These are phyloP conservation scores for Brassica rapa DNA, from an alignment of 345 rosid species.

Conservation along the genomic window DNA sequence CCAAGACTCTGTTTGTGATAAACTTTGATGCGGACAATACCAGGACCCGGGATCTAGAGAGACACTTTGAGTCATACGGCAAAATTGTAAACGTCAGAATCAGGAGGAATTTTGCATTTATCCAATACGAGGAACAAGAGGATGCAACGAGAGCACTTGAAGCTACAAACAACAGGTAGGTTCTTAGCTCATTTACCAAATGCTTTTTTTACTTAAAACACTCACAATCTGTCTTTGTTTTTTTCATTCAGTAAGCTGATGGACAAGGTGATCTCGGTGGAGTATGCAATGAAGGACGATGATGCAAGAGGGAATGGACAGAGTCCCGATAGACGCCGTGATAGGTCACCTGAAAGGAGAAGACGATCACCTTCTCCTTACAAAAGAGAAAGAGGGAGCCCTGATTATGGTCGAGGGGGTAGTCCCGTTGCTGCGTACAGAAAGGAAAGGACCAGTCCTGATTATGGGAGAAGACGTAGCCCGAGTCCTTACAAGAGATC, in stretches of 20 bases:
- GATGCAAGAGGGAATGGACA: conserved; percentile 70
- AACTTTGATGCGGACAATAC: conserved; percentile 89
- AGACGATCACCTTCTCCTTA: conserved; percentile 81
- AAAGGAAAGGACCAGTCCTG: conserved; percentile 75
- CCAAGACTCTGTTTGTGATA: conserved; percentile 91
- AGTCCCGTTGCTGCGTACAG: conserved; percentile 58
- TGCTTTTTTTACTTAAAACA: neutral
- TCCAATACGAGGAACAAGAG: conserved; percentile 82
- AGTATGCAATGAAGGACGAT: conserved; percentile 90
- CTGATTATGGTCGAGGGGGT: conserved; percentile 84
- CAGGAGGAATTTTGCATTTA: conserved; percentile 94
- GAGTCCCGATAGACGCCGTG: conserved; percentile 75
- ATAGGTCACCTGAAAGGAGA: conserved; percentile 77
- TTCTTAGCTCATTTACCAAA: neutral
- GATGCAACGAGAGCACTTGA: conserved; percentile 89
- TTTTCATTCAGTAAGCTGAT: conserved; percentile 74
- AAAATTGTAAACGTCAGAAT: conserved; percentile 87
- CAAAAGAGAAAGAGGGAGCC: conserved; percentile 85
- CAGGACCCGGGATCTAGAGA: conserved; percentile 87
- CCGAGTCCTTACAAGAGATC: conserved; percentile 59
- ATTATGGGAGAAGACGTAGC: conserved; percentile 65
- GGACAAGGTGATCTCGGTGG: conserved; percentile 89
- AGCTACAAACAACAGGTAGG: conserved; percentile 77
- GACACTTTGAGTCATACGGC: conserved; percentile 90
- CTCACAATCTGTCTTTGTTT: neutral